A percentile compares a stretch with the other conserved stretches of the same genome.
phyloP scores from a whole-genome alignment of 2,329 filamentous ascomycete genomes.

The Metarhizium robertsii region DNA sequence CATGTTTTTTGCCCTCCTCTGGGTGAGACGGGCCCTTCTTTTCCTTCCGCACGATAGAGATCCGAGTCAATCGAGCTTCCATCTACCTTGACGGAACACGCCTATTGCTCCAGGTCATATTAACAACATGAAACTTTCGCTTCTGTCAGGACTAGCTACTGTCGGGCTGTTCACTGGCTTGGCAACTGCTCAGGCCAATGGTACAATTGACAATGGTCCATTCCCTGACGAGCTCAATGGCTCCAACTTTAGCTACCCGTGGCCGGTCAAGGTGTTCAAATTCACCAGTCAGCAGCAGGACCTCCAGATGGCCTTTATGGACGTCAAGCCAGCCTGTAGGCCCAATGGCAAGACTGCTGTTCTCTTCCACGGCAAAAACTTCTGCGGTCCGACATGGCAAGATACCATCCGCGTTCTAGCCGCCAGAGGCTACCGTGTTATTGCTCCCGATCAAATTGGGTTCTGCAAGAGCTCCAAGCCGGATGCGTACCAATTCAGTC shows the following conservation, averaged over 20 bases:
- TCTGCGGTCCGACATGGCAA: constrained; percentile 44
- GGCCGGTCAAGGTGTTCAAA: constrained; percentile 36
- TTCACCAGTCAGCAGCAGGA: constrained; percentile 37
- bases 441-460: constrained; percentile 44
- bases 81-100: neutral
- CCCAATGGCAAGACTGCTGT: constrained; percentile 33
- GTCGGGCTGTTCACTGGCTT: constrained; percentile 11
- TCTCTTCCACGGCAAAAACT: constrained; percentile 47
- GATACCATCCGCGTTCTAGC: constrained; percentile 33
- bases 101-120: neutral
- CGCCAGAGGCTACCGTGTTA: constrained; percentile 37
- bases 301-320: constrained; percentile 49
- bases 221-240: constrained; percentile 34
- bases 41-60: neutral
- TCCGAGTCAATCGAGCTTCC: neutral
- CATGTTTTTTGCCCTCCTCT: neutral
- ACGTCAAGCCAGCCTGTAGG: constrained; percentile 28
- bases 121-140: constrained; percentile 16
- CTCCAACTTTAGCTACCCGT: constrained; percentile 44
- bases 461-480: constrained; percentile 50
- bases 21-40: neutral
- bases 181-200: constrained; percentile 15
- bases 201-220: constrained; percentile 25
- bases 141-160: constrained; percentile 10
- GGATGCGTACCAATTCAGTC: constrained; percentile 38